These are phyloP conservation scores for Macrophomina tecta DNA, from an alignment of 2,329 filamentous ascomycete species.

Conservation along the genomic window DNA sequence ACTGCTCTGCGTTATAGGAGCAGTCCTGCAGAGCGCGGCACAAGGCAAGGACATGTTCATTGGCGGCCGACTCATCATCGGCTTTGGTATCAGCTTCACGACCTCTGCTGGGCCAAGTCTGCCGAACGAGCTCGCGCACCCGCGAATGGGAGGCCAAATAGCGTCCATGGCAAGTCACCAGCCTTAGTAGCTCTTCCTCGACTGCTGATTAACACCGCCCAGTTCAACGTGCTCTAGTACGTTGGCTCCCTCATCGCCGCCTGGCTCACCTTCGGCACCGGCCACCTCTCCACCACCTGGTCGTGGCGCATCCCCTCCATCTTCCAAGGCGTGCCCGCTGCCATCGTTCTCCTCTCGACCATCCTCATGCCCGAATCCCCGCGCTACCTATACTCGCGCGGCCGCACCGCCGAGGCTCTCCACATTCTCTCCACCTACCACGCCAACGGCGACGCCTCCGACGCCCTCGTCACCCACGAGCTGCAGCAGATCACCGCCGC, in stretches of 20 bases:
- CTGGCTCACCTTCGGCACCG: conserved; percentile 32
- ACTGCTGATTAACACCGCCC: not conserved
- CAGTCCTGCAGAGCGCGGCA: conserved; percentile 4
- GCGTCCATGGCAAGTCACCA: conserved; percentile 5
- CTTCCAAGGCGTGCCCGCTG: conserved; percentile 57
- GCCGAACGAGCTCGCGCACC: conserved; percentile 14
- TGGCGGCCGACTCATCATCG: conserved; percentile 48
- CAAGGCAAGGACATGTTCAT: conserved; percentile 46
- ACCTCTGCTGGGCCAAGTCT: conserved; percentile 19
- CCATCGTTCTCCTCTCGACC: conserved; percentile 39
- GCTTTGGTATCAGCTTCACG: conserved; percentile 51
- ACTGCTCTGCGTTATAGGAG: conserved; percentile 6
- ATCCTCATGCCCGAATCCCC: conserved; percentile 62
- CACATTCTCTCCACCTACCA: conserved; percentile 62
- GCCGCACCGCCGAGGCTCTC: conserved; percentile 59
- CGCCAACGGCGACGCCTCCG: conserved; percentile 46
- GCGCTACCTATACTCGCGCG: conserved; percentile 61
- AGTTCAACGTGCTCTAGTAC: conserved; percentile 28
- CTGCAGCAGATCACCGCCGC: not conserved
- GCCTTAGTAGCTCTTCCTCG: too few species aligned
- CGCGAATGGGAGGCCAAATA: conserved; percentile 21
- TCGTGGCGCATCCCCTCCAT: conserved; percentile 60
- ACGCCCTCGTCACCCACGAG: conserved; percentile 5
- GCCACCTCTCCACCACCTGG: conserved; percentile 52
- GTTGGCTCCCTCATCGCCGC: conserved; percentile 22